A percentile compares a stretch with the other conserved stretches of the same genome.
These are phyloP conservation scores for Sophora flavescens DNA, from an alignment of 306 rosid species.

Conservation along the genomic window DNA sequence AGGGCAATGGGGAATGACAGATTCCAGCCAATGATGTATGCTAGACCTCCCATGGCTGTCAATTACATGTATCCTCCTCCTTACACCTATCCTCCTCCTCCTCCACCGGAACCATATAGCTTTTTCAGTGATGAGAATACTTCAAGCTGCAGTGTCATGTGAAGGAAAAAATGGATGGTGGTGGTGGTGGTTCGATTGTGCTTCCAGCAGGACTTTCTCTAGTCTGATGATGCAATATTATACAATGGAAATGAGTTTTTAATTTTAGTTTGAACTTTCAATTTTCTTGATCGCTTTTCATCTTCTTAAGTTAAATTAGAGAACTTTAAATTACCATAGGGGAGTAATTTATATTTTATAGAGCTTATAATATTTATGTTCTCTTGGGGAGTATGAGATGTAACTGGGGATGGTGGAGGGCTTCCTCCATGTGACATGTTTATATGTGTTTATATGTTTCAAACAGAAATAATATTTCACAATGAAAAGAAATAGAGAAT, in stretches of 20 bases:
- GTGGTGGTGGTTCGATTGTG: background rate
- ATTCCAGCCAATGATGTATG: conserved; percentile 81
- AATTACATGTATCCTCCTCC: conserved; percentile 61
- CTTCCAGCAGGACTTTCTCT: background rate
- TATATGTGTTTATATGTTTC: conserved; percentile 63
- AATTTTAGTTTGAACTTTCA: conserved; percentile 42
- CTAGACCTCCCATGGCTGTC: conserved; percentile 53
- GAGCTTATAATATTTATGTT: conserved; percentile 47
- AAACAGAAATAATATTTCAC: conserved; percentile 51
- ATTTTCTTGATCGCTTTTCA: conserved; percentile 34
- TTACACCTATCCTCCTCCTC: conserved; percentile 48
- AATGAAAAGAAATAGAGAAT: background rate
- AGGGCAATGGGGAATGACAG: conserved; percentile 68
- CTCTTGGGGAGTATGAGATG: conserved; percentile 52
- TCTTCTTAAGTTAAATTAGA: conserved; percentile 48
- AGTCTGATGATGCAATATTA: conserved; percentile 40
- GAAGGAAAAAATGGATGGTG: conserved; percentile 20
- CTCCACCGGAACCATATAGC: conserved; percentile 52
- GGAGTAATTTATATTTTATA: conserved; percentile 55
- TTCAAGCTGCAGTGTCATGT: conserved; percentile 79
- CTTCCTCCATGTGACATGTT: conserved; percentile 50
- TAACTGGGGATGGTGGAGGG: conserved; percentile 38
- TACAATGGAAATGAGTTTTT: conserved; percentile 59
- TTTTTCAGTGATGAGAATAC: conserved; percentile 82
- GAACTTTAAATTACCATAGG: conserved; percentile 52